Base-by-base conservation (phyloP, 192 early-diverging fungal species). In the Linderina pennispora region DNA sequence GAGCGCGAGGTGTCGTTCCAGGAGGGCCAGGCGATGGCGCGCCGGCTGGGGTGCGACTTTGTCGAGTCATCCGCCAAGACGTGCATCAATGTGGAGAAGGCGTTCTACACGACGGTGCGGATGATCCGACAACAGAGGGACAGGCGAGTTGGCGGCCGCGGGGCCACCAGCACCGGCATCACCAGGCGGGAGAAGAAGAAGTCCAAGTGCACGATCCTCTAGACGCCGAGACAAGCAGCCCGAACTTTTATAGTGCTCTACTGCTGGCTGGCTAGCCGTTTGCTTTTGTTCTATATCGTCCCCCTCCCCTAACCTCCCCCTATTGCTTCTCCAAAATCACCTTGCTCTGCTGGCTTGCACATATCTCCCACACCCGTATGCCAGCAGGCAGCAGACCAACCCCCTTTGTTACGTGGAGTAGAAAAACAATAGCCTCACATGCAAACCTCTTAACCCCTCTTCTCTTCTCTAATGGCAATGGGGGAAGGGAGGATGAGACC, bases 51-150 rank as follows among this genome's bases (percentile, higher is more conserved):
- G 19, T 91, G 85, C 55, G 88, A 87, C 26, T 97, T 92, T 62
- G 80, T 92, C 31, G 93, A 97, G 77, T 85, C 89, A 2, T 83
- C 79, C 17, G 91, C 93, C 42, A 92, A 92, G 71, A 92, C 86
- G 10, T 83, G 86, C 57, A 76, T 92, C 52, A 97, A 97, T 36
- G 91, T 97, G 5, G 93, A 97, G 45, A 79, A 82, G 72, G 83
- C 86, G 13, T 93, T 90, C 48, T 89, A 87, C 51, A 81, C 75
- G 32, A 85, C 88, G 4, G 88, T 90, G 14, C 77, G 87, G 22
- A 82, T 87, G 82, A 87, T 93, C 46, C 79, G 88, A 48, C 65
- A 74, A 50, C 65, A 77, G 48, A 65, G 79, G 16, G 79, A 83
- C 36, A 66, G 53, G 25, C 68, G 69, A 51, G 43, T 57, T 11